These are phyloP conservation scores for Phragmites australis DNA, from an alignment of 176 grass and related monocot species.

Conservation along the genomic window DNA sequence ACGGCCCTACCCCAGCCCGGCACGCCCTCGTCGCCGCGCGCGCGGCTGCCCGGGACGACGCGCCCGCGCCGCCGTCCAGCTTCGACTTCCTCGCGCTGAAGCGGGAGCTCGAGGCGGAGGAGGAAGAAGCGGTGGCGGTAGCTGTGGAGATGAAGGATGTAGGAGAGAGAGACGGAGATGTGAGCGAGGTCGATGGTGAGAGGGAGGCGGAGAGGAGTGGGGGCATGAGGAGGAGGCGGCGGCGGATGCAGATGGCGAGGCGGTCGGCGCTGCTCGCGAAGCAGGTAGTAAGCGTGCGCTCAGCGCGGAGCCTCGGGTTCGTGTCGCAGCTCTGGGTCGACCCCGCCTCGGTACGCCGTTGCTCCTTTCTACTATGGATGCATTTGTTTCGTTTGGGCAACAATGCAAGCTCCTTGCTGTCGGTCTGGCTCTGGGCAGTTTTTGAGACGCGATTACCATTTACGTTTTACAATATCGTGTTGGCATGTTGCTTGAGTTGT, in stretches of 20 bases:
- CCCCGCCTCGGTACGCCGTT: slow-evolving; percentile 48
- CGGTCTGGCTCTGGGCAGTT: slow-evolving; percentile 3
- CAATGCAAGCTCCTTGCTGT: background rate
- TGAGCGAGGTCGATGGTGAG: slow-evolving; percentile 33
- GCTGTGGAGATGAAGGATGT: slow-evolving; percentile 13
- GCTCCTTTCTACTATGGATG: background rate
- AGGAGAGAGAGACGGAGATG: background rate
- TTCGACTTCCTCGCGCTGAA: slow-evolving; percentile 89
- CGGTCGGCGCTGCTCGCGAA: slow-evolving; percentile 86
- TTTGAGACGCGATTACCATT: background rate
- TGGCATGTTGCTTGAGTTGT: background rate
- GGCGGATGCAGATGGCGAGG: slow-evolving; percentile 56
- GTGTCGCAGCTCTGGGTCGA: slow-evolving; percentile 97
- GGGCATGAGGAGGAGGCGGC: background rate
- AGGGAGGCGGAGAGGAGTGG: slow-evolving; percentile 29
- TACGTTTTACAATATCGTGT: background rate
- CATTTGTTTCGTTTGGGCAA: slow-evolving; percentile 17
- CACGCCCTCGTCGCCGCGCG: slow-evolving; percentile 25
- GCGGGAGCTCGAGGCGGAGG: slow-evolving; percentile 70
- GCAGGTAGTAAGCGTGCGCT: slow-evolving; percentile 84
- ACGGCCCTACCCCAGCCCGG: background rate
- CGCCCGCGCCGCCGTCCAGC: slow-evolving; percentile 47
- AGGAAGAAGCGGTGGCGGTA: slow-evolving; percentile 15
- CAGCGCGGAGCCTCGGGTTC: slow-evolving; percentile 82
- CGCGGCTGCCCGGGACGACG: slow-evolving; percentile 38